Conservation (phyloP, 2,329 filamentous ascomycete species). For the Fusarium staphyleae region DNA sequence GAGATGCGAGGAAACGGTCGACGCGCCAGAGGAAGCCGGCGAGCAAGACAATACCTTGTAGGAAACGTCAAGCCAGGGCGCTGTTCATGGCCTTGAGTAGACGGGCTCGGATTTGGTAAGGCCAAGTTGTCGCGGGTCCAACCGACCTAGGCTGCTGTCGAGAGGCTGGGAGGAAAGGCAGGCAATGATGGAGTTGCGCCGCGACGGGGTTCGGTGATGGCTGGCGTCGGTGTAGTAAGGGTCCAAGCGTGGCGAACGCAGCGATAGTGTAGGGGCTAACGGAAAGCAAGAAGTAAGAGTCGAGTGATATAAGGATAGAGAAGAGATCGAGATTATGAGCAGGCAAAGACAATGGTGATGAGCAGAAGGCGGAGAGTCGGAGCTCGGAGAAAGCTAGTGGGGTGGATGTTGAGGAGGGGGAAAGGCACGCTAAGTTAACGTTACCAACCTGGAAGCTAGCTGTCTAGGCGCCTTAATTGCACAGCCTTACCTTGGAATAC, state of each 20-base stretch:
- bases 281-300: neutral
- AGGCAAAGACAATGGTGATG: constrained; percentile 1
- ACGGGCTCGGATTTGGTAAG: constrained; percentile 13
- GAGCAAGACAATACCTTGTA: constrained; percentile 5
- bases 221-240: constrained; percentile 2
- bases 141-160: constrained; percentile 25
- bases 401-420: constrained; percentile 19
- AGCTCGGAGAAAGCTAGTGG: constrained; percentile 27
- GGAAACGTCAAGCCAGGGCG: constrained; percentile 14
- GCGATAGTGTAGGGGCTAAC: neutral
- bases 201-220: neutral
- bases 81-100: constrained; percentile 18
- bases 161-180: constrained; percentile 36
- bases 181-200: constrained; percentile 21
- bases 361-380: constrained; percentile 8
- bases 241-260: neutral
- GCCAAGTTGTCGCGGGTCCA: constrained; percentile 17
- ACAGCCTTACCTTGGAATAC: too few relatives aligned
- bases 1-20: neutral
- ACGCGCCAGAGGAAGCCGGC: constrained; percentile 5
- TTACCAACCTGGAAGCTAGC: neutral
- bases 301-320: neutral
- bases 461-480: too few relatives aligned
- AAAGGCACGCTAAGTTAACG: constrained; percentile 4
- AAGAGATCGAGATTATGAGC: neutral